A percentile compares a stretch with the other conserved stretches of the same genome.
phyloP scores from a whole-genome alignment of 805 yeast genomes.

The Ogataea ramenticola region DNA sequence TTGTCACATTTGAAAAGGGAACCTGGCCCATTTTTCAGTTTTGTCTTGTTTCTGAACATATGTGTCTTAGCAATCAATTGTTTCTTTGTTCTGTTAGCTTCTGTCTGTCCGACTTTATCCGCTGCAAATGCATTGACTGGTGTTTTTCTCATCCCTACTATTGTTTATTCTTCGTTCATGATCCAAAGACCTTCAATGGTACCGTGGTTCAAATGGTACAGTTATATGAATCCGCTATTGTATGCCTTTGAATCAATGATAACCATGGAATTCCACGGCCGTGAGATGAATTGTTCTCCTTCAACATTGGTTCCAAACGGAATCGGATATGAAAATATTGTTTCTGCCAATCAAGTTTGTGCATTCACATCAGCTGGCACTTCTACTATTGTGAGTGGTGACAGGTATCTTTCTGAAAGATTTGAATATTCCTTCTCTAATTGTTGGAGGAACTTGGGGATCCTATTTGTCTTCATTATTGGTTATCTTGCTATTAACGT shows the following conservation, averaged over 20 bases:
- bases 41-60: conserved; percentile 32
- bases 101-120: conserved; percentile 40
- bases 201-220: conserved; percentile 58
- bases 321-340: conserved; percentile 39
- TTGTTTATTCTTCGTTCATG: conserved; percentile 60
- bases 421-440: conserved; percentile 50
- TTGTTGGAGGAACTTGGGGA: conserved; percentile 76
- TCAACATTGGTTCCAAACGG: conserved; percentile 45
- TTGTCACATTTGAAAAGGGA: conserved; percentile 42
- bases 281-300: conserved; percentile 42
- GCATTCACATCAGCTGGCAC: conserved; percentile 51
- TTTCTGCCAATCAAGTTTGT: conserved; percentile 39
- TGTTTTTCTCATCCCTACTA: conserved; percentile 39
- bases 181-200: conserved; percentile 52
- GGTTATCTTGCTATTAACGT: conserved; percentile 29
- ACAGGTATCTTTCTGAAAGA: conserved; percentile 34
- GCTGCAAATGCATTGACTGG: conserved; percentile 59
- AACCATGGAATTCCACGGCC: conserved; percentile 48
- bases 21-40: conserved; percentile 51
- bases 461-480: conserved; percentile 33
- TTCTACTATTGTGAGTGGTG: conserved; percentile 41
- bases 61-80: conserved; percentile 39
- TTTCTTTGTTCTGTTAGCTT: conserved; percentile 48
- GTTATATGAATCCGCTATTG: conserved; percentile 40
- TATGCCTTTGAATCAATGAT: conserved; percentile 48